Evolutionary conservation across 2,329 filamentous ascomycete genomes (phyloP), one percentile per base, ranked within the genome.

Genomic region (Furcasterigmium furcatum): DNA sequence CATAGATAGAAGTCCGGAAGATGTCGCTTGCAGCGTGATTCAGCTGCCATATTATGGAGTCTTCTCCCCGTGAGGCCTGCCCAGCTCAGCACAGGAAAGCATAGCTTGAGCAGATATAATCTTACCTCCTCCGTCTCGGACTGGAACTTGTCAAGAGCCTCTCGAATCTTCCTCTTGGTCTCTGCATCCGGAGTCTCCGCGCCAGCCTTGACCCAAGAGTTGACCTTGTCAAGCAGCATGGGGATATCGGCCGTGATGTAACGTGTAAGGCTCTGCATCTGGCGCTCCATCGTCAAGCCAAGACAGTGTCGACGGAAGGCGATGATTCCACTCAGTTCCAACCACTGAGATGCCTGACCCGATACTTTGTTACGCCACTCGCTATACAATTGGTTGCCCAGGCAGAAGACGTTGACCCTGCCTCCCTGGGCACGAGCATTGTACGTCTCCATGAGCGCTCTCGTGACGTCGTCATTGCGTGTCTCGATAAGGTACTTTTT

Each of bases 171-270:
- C 24, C 55, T 53, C 39, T 64, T 71, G 12, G 56, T 55, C 49
- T 74, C 70, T 0, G 63, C 64, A 38, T 52, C 59, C 18, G 59
- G 54, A 24, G 55, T 66, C 1, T 66, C 63, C 1, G 65, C 62
- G 1, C 71, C 71, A 20, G 69, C 66, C 42, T 70, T 57, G 2
- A 74, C 60, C 73, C 72, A 77, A 0, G 75, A 59, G 6, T 64
- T 57, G 2, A 72, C 46, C 2, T 68, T 62, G 16, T 61, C 63
- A 2, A 76, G 50, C 3, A 76, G 54, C 0, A 62, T 64, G 1
- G 70, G 67, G 12, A 76, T 65, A 13, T 70, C 56, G 21, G 70
- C 56, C 2, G 57, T 50, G 41, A 76, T 67, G 43, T 69, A 75
- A 7, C 55, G 53, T 6, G 20, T 61, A 0, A 65, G 66, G 4